Evolutionary conservation across 495 filamentous ascomycete genomes (phyloP).

Genomic region (Podospora anserina): DNA sequence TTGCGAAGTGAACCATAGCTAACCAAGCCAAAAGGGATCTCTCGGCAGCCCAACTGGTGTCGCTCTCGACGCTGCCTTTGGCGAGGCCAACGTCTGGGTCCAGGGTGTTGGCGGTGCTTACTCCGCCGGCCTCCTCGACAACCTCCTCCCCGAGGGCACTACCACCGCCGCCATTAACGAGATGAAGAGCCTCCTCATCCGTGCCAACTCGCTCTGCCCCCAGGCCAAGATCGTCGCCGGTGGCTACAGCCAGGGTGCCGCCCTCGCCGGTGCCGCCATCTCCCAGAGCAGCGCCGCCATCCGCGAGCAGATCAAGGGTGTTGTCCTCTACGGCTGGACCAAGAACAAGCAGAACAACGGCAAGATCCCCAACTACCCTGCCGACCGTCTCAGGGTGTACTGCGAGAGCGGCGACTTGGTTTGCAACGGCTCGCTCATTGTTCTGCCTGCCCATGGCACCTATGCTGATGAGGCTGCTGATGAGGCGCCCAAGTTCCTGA

Average conservation of each 20-base stretch:
- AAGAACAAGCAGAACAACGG: conserved; percentile 52
- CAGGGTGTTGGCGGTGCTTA: conserved; percentile 40
- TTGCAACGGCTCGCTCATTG: conserved; percentile 50
- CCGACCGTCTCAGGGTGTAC: conserved; percentile 45
- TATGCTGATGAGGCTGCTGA: conserved; percentile 19
- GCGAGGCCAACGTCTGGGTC: conserved; percentile 30
- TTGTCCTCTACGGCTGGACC: conserved; percentile 57
- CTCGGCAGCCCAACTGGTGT: conserved; percentile 31
- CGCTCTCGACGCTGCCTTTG: conserved; percentile 30
- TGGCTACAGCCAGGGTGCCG: conserved; percentile 53
- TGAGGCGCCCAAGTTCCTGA: conserved; percentile 20
- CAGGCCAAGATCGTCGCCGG: conserved; percentile 39
- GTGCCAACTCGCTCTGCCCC: conserved; percentile 36
- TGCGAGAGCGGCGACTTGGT: conserved; percentile 54
- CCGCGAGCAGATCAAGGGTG: conserved; percentile 49
- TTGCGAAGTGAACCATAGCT: not conserved
- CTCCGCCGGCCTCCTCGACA: conserved; percentile 35
- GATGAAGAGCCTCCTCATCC: conserved; percentile 32
- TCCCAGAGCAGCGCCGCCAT: conserved; percentile 39
- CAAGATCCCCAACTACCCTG: conserved; percentile 46
- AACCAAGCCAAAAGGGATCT: conserved; percentile 19
- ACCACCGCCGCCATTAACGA: conserved; percentile 35
- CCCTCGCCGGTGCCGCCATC: conserved; percentile 51
- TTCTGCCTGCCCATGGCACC: conserved; percentile 25
- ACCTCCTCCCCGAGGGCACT: conserved; percentile 35